Evolutionary conservation across 2,329 filamentous ascomycete genomes (phyloP), one percentile per base, ranked within the genome.

Genomic region (Rhynchosporium secalis): DNA sequence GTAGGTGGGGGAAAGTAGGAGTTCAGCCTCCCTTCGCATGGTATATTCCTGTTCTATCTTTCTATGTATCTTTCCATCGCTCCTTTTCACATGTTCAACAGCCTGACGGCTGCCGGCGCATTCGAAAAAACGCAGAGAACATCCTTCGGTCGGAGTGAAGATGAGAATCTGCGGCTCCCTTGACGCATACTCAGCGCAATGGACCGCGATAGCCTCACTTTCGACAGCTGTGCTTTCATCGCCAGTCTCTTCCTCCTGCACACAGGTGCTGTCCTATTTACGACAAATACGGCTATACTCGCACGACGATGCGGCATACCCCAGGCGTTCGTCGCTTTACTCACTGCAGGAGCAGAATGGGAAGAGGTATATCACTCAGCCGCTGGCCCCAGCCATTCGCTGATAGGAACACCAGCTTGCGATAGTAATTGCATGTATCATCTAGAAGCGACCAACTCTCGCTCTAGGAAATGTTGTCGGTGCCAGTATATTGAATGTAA

Each of bases 291-390:
- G 5, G 78, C 77, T 8, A 73, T 78, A 31, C 72, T 83, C 15
- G 80, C 78, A 6, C 75, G 71, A 36, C 77, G 77, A 3, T 70
- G 78, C 2, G 75, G 77, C 4, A 72, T 83, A 36, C 76, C 79
- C 0, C 75, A 78, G 56, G 78, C 78, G 3, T 54, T 83, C 31
- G 77, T 83, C 64, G 78, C 75, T 7, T 74, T 84, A 9, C 72
- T 84, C 51, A 83, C 80, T 3, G 80, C 78, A 13, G 81, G 81
- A 26, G 80, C 76, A 47, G 81, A 83, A 72, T 84, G 78, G 76
- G 81, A 84, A 76, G 81, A 83, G 76, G 80, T 81, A 69, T 51
- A n/a, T 26, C 13, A 1, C 3, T 9, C 4, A 31, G 15, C 31
- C 45, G 9, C n/a, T 7, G 20, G 40, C 15, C n/a, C 20, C n/a